A percentile compares a stretch with the other conserved stretches of the same genome.
Conservation (phyloP, 2,329 filamentous ascomycete species). For the Pyricularia pennisetigena region DNA sequence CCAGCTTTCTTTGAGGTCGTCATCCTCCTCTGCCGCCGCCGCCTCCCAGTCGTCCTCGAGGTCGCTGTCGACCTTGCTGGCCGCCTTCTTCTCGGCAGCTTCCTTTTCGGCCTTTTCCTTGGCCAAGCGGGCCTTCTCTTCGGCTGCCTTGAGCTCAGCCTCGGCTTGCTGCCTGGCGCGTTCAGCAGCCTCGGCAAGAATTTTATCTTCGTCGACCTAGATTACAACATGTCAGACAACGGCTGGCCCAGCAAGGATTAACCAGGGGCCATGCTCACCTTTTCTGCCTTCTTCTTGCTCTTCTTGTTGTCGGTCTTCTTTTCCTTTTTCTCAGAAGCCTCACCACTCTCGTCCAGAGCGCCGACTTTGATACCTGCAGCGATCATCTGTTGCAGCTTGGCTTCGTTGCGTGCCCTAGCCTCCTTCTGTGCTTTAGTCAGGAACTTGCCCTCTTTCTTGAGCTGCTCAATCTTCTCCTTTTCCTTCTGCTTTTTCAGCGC, state of each 20-base stretch:
- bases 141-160: constrained; percentile 50
- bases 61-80: constrained; percentile 48
- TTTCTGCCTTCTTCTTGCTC: constrained; percentile 35
- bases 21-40: constrained; percentile 64
- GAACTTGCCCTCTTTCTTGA: constrained; percentile 82
- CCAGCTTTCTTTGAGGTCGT: constrained; percentile 88
- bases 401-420: constrained; percentile 68
- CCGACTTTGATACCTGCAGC: constrained; percentile 67
- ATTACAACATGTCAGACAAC: constrained; percentile 2
- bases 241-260: background rate
- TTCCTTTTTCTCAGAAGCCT: constrained; percentile 62
- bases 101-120: constrained; percentile 47
- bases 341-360: constrained; percentile 39
- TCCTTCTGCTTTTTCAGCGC: constrained; percentile 76
- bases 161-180: constrained; percentile 61
- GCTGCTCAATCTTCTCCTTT: constrained; percentile 76
- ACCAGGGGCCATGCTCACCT: background rate
- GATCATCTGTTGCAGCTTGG: constrained; percentile 77
- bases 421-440: constrained; percentile 79
- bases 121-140: constrained; percentile 45
- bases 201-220: constrained; percentile 67
- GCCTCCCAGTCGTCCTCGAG: constrained; percentile 83
- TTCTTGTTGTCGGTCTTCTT: constrained; percentile 62
- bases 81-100: constrained; percentile 34
- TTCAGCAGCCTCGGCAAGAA: constrained; percentile 68